Percentiles rank a stretch among this genome's conserved stretches.
These are phyloP conservation scores for Yamadazyma diddensiae DNA, from an alignment of 1,139 yeast species.

Conservation along the genomic window DNA sequence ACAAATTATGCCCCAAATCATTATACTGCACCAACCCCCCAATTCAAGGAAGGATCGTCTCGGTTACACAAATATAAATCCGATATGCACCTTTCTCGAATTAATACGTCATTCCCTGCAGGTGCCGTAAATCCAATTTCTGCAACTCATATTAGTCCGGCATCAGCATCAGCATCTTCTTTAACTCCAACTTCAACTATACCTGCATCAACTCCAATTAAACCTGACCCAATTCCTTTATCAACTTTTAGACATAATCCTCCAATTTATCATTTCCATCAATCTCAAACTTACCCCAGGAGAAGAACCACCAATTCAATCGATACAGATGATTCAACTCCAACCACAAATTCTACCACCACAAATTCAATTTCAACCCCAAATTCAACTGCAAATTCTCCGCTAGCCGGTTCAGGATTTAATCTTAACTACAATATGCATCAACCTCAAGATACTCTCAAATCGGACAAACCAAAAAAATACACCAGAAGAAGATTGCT, in stretches of 20 bases:
- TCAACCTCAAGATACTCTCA: not conserved
- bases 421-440: not conserved
- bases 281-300: not conserved
- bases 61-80: slow-evolving; percentile 8
- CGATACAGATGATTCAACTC: slow-evolving; percentile 1
- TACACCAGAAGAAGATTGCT: slow-evolving; percentile 41
- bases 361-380: slow-evolving; percentile 8
- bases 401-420: slow-evolving; percentile 3
- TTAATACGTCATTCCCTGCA: slow-evolving; percentile 4
- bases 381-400: slow-evolving; percentile 8
- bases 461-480: slow-evolving; percentile 22
- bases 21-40: not conserved
- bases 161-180: slow-evolving; percentile 3
- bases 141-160: slow-evolving; percentile 1
- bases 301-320: not conserved
- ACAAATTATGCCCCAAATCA: not conserved
- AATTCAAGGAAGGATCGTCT: slow-evolving; percentile 2
- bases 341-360: slow-evolving; percentile 2
- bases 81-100: slow-evolving; percentile 5
- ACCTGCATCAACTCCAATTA: slow-evolving; percentile 11
- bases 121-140: not conserved
- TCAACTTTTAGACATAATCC: slow-evolving; percentile 17
- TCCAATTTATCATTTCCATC: slow-evolving; percentile 5
- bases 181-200: slow-evolving; percentile 12
- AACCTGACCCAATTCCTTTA: slow-evolving; percentile 15